Conservation (phyloP, 371 early-diverging fungal genomes). For the Actinomucor elegans region DNA sequence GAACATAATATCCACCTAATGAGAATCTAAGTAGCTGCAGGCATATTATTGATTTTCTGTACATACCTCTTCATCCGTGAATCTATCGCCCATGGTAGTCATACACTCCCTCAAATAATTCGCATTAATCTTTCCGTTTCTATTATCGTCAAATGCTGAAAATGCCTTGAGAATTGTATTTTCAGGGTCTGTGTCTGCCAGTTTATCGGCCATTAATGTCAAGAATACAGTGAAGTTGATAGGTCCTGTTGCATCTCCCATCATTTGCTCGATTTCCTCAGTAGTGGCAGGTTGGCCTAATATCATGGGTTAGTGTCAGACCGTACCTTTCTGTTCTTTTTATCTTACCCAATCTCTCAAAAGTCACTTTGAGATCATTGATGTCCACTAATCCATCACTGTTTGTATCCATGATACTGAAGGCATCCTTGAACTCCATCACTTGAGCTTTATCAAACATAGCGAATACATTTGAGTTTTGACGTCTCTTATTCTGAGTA, state of each 20-base stretch:
- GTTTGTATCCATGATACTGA: slow-evolving; percentile 92
- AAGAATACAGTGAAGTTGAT: slow-evolving; percentile 95
- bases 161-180: slow-evolving; percentile 86
- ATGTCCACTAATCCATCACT: slow-evolving; percentile 83
- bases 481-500: slow-evolving; percentile 60
- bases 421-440: slow-evolving; percentile 93
- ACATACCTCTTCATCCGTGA: slow-evolving; percentile 86
- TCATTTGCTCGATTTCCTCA: slow-evolving; percentile 89
- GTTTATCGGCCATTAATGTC: slow-evolving; percentile 92
- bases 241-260: slow-evolving; percentile 81
- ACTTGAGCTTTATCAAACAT: slow-evolving; percentile 98
- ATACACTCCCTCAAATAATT: slow-evolving; percentile 81
- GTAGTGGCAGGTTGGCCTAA: slow-evolving; percentile 80
- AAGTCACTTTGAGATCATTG: slow-evolving; percentile 89
- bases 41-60: too few relatives aligned
- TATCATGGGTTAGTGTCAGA: background rate
- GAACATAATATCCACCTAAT: slow-evolving; percentile 90
- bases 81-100: slow-evolving; percentile 89
- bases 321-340: background rate
- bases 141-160: slow-evolving; percentile 83
- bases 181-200: slow-evolving; percentile 88
- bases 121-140: slow-evolving; percentile 81
- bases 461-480: slow-evolving; percentile 98
- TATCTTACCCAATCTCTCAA: slow-evolving; percentile 40
- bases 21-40: background rate